A percentile compares a stretch with the other conserved stretches of the same genome.
Evolutionary conservation across 176 grass and related monocot genomes (phyloP).

Genomic region (Avena insularis): DNA sequence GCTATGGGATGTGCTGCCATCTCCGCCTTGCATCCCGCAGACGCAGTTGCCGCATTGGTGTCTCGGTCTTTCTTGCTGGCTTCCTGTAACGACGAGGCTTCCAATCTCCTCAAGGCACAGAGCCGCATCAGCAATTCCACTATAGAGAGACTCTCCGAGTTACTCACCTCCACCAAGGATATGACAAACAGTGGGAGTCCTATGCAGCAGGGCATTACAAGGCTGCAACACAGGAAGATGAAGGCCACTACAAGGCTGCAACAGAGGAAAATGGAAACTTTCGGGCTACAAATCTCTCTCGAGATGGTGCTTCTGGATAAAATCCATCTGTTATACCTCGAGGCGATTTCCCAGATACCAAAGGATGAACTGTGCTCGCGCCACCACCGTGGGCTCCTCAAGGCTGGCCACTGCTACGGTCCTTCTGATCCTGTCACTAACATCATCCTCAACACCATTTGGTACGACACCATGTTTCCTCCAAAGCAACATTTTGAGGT

Average conservation of each 20-base stretch:
- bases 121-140: not conserved
- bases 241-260: not conserved
- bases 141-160: not conserved
- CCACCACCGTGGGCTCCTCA: slow-evolving; percentile 29
- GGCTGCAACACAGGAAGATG: not conserved
- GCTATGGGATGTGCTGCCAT: too few relatives aligned
- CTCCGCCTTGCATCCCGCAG: too few relatives aligned
- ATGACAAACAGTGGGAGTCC: not conserved
- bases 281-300: not conserved
- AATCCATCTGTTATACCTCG: not conserved
- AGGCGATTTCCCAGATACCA: slow-evolving; percentile 9
- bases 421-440: slow-evolving; percentile 33
- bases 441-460: slow-evolving; percentile 24
- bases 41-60: not conserved
- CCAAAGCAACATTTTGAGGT: not conserved
- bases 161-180: not conserved
- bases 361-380: not conserved
- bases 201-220: not conserved
- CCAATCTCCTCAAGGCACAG: not conserved
- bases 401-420: slow-evolving; percentile 39
- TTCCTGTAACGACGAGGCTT: not conserved
- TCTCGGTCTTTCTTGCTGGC: not conserved
- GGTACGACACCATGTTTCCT: not conserved
- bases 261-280: not conserved
- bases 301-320: slow-evolving; percentile 12